These are phyloP conservation scores for Monosporozyma aerobia DNA, from an alignment of 805 yeast species.

Conservation along the genomic window DNA sequence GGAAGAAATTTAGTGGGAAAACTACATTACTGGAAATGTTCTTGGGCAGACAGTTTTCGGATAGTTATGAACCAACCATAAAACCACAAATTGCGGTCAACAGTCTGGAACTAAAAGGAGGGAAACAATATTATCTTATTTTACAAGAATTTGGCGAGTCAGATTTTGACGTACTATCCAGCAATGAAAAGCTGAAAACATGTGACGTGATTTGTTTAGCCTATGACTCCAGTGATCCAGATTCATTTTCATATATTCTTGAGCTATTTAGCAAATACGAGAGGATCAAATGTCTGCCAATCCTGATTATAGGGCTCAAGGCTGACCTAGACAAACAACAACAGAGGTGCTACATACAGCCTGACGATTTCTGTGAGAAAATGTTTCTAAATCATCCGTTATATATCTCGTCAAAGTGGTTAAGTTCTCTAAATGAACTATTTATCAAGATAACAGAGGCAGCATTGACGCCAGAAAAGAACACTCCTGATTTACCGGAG, in stretches of 20 bases:
- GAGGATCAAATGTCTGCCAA: slow-evolving; percentile 58
- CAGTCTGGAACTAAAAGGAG: slow-evolving; percentile 87
- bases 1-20: slow-evolving; percentile 82
- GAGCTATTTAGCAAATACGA: slow-evolving; percentile 56
- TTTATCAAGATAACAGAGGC: slow-evolving; percentile 84
- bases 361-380: slow-evolving; percentile 72
- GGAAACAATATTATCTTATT: slow-evolving; percentile 88
- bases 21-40: slow-evolving; percentile 77
- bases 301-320: slow-evolving; percentile 82
- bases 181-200: slow-evolving; percentile 56
- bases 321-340: slow-evolving; percentile 96
- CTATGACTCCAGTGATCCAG: slow-evolving; percentile 94
- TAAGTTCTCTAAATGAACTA: slow-evolving; percentile 72
- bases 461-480: slow-evolving; percentile 65
- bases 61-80: slow-evolving; percentile 69
- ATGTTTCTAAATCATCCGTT: slow-evolving; percentile 69
- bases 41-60: slow-evolving; percentile 62
- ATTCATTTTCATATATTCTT: slow-evolving; percentile 75
- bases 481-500: slow-evolving; percentile 71
- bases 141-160: slow-evolving; percentile 84
- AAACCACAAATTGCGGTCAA: slow-evolving; percentile 78
- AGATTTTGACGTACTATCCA: slow-evolving; percentile 65
- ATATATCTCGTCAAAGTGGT: slow-evolving; percentile 87
- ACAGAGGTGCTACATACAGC: slow-evolving; percentile 76
- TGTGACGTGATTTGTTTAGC: slow-evolving; percentile 88